Percentiles rank a stretch among this genome's conserved stretches.
Evolutionary conservation across 176 grass and related monocot genomes (phyloP).

Genomic region (Oryza meyeriana): DNA sequence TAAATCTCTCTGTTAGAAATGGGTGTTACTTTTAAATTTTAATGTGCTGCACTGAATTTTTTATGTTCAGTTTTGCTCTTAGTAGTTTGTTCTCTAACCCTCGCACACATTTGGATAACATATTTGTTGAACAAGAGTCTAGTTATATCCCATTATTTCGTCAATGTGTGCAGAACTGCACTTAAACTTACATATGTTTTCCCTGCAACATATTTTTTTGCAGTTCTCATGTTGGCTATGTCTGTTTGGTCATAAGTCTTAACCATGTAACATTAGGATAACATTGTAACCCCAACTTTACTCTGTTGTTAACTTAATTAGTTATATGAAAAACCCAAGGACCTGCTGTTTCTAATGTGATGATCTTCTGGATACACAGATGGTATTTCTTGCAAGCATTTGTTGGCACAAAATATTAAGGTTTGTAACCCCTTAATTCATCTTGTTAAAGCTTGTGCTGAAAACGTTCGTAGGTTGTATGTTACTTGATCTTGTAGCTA

Average conservation of each 20-base stretch:
- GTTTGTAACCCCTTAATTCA: not conserved
- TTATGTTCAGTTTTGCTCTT: not conserved
- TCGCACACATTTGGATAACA: not conserved
- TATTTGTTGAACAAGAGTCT: not conserved
- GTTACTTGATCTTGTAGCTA: not conserved
- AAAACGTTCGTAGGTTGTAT: not conserved
- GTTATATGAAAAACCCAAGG: too few species aligned
- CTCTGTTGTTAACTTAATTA: not conserved
- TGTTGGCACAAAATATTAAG: not conserved
- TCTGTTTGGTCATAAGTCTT: not conserved
- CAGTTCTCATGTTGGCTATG: not conserved
- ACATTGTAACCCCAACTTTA: not conserved
- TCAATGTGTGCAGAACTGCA: not conserved
- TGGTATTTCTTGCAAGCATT: not conserved
- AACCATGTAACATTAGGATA: not conserved
- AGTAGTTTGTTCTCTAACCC: not conserved
- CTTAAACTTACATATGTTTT: not conserved
- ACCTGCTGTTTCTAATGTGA: too few species aligned
- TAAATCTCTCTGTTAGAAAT: not conserved
- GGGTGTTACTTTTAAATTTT: too few species aligned
- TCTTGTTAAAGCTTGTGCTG: not conserved
- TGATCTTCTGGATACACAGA: not conserved
- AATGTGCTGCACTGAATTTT: too few species aligned
- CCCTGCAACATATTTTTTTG: too few species aligned
- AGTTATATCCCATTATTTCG: not conserved